Conservation (phyloP, 2,329 filamentous ascomycete genomes). For the Venturia oleaginea region DNA sequence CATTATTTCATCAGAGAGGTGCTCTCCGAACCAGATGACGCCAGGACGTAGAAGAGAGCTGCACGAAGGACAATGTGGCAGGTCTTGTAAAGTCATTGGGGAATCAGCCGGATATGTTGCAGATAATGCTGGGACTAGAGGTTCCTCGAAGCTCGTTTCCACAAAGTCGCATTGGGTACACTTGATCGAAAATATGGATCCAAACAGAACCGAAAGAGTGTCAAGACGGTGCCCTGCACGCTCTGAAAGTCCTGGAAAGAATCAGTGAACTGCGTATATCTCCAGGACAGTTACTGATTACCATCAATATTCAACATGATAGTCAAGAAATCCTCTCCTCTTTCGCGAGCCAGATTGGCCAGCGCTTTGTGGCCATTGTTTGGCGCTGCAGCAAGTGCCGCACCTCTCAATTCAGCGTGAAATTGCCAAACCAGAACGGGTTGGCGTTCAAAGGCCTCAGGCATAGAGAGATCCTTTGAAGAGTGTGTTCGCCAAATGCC, state of each 20-base stretch:
- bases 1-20: background rate
- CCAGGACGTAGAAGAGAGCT: background rate
- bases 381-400: background rate
- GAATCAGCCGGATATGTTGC: background rate
- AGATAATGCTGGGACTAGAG: background rate
- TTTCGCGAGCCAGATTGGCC: background rate
- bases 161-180: background rate
- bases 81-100: background rate
- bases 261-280: background rate
- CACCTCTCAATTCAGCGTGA: background rate
- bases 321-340: background rate
- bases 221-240: background rate
- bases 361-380: background rate
- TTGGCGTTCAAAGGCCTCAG: background rate
- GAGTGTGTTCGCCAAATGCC: background rate
- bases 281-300: background rate
- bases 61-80: background rate
- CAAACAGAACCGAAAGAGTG: background rate
- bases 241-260: background rate
- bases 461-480: background rate
- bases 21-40: background rate
- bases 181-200: background rate
- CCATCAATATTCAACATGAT: slow-evolving; percentile 1
- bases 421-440: background rate
- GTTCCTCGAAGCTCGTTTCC: background rate